Base-by-base conservation (phyloP, 164 flowering plant genomes). In the Taxillus chinensis region DNA sequence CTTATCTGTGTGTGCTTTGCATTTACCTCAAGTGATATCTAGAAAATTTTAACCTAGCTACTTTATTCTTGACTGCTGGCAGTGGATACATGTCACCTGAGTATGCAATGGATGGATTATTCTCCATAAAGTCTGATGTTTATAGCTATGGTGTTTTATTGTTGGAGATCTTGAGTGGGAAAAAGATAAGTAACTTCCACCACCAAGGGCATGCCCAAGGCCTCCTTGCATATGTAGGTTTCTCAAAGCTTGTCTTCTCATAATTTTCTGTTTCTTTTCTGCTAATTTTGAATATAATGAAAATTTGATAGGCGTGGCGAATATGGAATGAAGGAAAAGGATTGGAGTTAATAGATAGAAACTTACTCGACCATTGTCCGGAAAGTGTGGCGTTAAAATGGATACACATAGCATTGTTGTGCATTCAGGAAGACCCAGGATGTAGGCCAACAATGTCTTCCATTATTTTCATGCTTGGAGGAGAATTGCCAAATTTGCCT, bases 381-480 rank as follows among this genome's bases (percentile, higher is more conserved):
- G 13, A 14, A 46, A 39, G 14, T 62, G 73, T 68, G 45, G 79
- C 59, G 16, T 27, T 76, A 12, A 65, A 64, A 67, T 70, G 77
- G 65, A 68, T 73, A 41, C 74, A 73, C 11, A 62, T 76, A 0
- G 79, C 70, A 52, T 56, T 76, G 72, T 45, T 73, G 54, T 73
- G 77, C 45, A 64, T 70, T 49, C 79, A 76, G 48, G 77, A 73
- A 48, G 61, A 73, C 27, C 73, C 76, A 5, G 55, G 16, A 8
- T 43, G 55, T 38, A 48, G 76, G 40, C 77, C 77, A 2, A 46
- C 61, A n/a, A 76, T 69, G 72, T 62, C 71, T 7, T 10, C 57
- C 4, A 73, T 71, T 49, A 66, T 77, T 57, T 55, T 73, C 8
- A 71, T 77, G 80, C 68, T 73, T 39, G 74, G 70, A 13, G 73